A percentile compares a stretch with the other conserved stretches of the same genome.
Evolutionary conservation across 2,329 filamentous ascomycete species (phyloP).

Genomic region (Aureobasidium sp.): DNA sequence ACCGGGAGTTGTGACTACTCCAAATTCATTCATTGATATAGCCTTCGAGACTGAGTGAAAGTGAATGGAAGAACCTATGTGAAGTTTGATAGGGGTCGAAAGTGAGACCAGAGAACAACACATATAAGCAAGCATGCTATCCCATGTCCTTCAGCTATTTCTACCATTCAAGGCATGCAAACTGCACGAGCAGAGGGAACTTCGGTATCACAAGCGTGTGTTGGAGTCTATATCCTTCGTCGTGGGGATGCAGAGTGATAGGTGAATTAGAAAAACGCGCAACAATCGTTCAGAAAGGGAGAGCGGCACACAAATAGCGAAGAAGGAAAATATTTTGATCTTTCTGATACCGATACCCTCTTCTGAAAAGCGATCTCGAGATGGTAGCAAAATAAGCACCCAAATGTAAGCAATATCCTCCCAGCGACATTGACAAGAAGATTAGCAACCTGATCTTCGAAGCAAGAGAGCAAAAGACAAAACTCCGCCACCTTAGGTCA

Average conservation of each 20-base stretch:
- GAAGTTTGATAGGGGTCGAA: not conserved
- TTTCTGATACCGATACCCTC: not conserved
- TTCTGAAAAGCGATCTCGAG: not conserved
- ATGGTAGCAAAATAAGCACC: not conserved
- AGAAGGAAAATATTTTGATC: not conserved
- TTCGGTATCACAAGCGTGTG: not conserved
- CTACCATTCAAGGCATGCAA: not conserved
- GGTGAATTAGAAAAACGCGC: not conserved
- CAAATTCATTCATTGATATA: not conserved
- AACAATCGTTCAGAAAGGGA: no score
- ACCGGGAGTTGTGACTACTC: not conserved
- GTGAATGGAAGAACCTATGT: not conserved
- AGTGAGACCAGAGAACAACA: not conserved
- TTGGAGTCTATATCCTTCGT: not conserved
- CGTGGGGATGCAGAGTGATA: not conserved
- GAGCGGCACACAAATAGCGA: not conserved
- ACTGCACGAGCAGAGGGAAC: not conserved
- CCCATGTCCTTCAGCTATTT: not conserved
- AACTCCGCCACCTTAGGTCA: conserved; percentile 16
- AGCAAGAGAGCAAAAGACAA: not conserved
- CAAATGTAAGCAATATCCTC: not conserved
- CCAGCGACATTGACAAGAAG: not conserved
- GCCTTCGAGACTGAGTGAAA: not conserved
- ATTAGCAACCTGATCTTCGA: not conserved
- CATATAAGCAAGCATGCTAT: not conserved